Percentiles rank a stretch among this genome's conserved stretches.
phyloP scores from a whole-genome alignment of 2,329 filamentous ascomycete genomes.

The Aotearoamyces nothofagi region DNA sequence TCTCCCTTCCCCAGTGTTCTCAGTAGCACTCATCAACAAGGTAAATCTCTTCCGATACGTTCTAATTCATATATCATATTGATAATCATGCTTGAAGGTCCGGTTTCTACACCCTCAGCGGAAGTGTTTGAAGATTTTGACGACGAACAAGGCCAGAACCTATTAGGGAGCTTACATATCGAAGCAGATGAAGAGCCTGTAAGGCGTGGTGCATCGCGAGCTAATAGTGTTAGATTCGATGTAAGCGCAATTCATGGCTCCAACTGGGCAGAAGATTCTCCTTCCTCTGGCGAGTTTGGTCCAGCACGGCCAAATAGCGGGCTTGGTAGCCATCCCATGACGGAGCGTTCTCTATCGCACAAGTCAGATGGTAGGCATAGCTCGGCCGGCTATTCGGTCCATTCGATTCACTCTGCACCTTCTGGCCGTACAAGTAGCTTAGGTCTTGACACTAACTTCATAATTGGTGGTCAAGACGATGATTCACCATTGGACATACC shows the following conservation, averaged over 20 bases:
- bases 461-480: slow-evolving; percentile 44
- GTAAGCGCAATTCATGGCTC: slow-evolving; percentile 85
- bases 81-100: slow-evolving; percentile 35
- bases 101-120: slow-evolving; percentile 61
- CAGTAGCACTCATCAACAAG: slow-evolving; percentile 73
- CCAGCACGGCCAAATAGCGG: slow-evolving; percentile 66
- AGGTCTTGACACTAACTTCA: slow-evolving; percentile 61
- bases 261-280: slow-evolving; percentile 68
- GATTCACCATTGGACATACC: slow-evolving; percentile 58
- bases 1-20: slow-evolving; percentile 83
- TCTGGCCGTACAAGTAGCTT: slow-evolving; percentile 79
- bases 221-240: slow-evolving; percentile 95
- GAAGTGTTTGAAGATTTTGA: slow-evolving; percentile 87
- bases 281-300: slow-evolving; percentile 71
- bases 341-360: slow-evolving; percentile 82
- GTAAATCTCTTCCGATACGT: slow-evolving; percentile 33
- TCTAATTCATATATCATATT: slow-evolving; percentile 10
- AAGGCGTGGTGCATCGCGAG: slow-evolving; percentile 74
- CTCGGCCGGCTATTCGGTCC: slow-evolving; percentile 72
- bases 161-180: slow-evolving; percentile 68
- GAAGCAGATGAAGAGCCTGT: slow-evolving; percentile 79
- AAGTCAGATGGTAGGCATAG: slow-evolving; percentile 93
- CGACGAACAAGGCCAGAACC: slow-evolving; percentile 62
- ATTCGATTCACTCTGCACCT: slow-evolving; percentile 53
- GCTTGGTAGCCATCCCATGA: slow-evolving; percentile 65